These are phyloP conservation scores for Dryadomyces sulphureus DNA, from an alignment of 2,329 filamentous ascomycete genomes.

Conservation along the genomic window DNA sequence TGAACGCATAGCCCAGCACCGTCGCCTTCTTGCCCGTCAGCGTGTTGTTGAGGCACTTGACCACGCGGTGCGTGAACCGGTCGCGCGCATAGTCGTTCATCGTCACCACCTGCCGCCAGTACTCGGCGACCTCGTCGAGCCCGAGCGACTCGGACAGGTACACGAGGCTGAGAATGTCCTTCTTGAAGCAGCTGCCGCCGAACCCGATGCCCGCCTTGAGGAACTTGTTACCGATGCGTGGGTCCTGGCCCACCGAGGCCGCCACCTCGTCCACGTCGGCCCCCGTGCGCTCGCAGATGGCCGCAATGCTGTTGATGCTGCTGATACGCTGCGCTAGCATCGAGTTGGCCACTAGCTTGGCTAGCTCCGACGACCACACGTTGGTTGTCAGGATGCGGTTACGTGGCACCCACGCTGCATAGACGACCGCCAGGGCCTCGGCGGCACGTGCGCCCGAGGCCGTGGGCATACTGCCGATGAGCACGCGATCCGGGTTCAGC, in stretches of 20 bases:
- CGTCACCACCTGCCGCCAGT: conserved; percentile 59
- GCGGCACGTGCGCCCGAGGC: conserved; percentile 46
- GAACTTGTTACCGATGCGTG: conserved; percentile 57
- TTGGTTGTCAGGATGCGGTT: conserved; percentile 57
- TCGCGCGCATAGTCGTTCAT: conserved; percentile 66
- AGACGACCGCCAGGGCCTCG: conserved; percentile 47
- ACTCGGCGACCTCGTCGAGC: conserved; percentile 56
- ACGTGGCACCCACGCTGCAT: conserved; percentile 55
- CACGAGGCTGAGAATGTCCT: conserved; percentile 59
- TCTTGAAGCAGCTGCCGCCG: conserved; percentile 69
- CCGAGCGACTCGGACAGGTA: conserved; percentile 60
- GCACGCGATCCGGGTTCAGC: conserved; percentile 54
- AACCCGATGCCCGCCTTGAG: conserved; percentile 65
- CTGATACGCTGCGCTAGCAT: conserved; percentile 70
- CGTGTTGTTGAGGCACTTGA: conserved; percentile 51
- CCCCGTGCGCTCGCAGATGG: conserved; percentile 62
- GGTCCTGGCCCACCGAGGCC: conserved; percentile 51
- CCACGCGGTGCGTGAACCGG: conserved; percentile 51
- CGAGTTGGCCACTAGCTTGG: conserved; percentile 67
- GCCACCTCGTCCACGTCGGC: conserved; percentile 64
- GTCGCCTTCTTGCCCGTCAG: conserved; percentile 56
- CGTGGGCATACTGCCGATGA: conserved; percentile 57
- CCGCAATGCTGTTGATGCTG: conserved; percentile 69
- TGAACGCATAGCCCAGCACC: conserved; percentile 64
- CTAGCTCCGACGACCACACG: conserved; percentile 62